Evolutionary conservation across 495 filamentous ascomycete genomes (phyloP).

Genomic region (Podospora australis): DNA sequence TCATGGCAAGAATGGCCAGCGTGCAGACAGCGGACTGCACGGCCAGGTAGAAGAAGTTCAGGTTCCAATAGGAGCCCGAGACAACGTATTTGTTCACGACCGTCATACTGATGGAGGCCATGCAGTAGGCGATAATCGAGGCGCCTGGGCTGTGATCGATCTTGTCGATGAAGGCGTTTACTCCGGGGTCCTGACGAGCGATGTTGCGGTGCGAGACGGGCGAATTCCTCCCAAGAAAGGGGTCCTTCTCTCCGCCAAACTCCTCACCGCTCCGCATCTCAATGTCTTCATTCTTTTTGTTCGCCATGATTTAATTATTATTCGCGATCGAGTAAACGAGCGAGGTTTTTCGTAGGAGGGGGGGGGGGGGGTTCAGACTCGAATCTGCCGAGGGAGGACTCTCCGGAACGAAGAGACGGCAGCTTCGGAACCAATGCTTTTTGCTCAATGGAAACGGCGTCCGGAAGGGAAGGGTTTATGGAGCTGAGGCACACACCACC

Average conservation of each 20-base stretch:
- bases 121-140: conserved; percentile 86
- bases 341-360: conserved; percentile 7
- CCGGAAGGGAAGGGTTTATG: conserved; percentile 4
- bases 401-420: background rate
- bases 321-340: conserved; percentile 16
- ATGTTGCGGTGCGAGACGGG: conserved; percentile 39
- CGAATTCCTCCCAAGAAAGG: conserved; percentile 40
- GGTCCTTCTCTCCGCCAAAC: conserved; percentile 50
- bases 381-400: too few species aligned
- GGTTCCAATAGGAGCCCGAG: conserved; percentile 82
- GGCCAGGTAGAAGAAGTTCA: conserved; percentile 91
- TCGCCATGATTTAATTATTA: conserved; percentile 36
- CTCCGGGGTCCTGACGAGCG: conserved; percentile 32
- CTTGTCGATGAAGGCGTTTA: conserved; percentile 36
- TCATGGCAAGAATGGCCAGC: conserved; percentile 76
- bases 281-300: conserved; percentile 82
- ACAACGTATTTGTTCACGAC: conserved; percentile 98
- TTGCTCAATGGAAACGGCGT: conserved; percentile 2
- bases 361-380: background rate
- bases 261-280: conserved; percentile 56
- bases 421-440: background rate
- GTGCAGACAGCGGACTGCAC: conserved; percentile 95
- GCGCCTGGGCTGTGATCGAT: conserved; percentile 66
- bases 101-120: conserved; percentile 95
- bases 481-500: conserved; percentile 1